Percentiles rank a stretch among this genome's conserved stretches.
Conservation (phyloP, 352 stramenopile species). For the Phytophthora kernoviae region DNA sequence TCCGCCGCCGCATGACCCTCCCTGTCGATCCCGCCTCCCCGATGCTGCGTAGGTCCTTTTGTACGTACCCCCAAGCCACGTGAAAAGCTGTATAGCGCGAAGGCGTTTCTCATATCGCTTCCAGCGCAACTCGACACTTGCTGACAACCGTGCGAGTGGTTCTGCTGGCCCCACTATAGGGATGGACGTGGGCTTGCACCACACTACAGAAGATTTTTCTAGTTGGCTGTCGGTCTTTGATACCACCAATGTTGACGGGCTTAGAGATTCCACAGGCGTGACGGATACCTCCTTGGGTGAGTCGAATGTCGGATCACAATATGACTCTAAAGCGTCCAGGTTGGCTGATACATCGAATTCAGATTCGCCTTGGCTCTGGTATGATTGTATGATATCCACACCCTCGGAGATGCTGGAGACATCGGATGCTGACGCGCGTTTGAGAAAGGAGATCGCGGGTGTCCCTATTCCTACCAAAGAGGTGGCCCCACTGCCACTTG, state of each 20-base stretch:
- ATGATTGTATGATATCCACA: constrained; percentile 10
- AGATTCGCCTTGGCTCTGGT: constrained; percentile 9
- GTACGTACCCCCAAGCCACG: constrained; percentile 25
- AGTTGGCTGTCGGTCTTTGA: background rate
- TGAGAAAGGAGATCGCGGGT: constrained; percentile 11
- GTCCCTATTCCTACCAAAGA: constrained; percentile 7
- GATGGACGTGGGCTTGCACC: constrained; percentile 4
- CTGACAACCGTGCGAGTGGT: constrained; percentile 20
- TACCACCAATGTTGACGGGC: background rate
- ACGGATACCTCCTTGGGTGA: background rate
- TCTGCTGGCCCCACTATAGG: background rate
- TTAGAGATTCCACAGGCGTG: background rate
- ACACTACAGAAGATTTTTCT: background rate
- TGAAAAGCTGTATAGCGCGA: constrained; percentile 42
- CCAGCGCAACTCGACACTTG: constrained; percentile 39
- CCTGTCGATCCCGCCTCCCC: background rate
- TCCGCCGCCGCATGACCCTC: constrained; percentile 25
- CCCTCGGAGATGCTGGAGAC: constrained; percentile 10
- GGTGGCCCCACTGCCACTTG: constrained; percentile 3
- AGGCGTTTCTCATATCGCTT: constrained; percentile 48
- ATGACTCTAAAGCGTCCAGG: constrained; percentile 1
- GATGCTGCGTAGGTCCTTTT: constrained; percentile 18
- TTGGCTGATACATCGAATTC: background rate
- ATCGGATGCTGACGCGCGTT: constrained; percentile 17
- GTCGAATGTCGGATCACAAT: background rate